Percentiles rank a stretch among this genome's conserved stretches.
Conservation (phyloP, 2,329 filamentous ascomycete species). For the Clonostachys solani region DNA sequence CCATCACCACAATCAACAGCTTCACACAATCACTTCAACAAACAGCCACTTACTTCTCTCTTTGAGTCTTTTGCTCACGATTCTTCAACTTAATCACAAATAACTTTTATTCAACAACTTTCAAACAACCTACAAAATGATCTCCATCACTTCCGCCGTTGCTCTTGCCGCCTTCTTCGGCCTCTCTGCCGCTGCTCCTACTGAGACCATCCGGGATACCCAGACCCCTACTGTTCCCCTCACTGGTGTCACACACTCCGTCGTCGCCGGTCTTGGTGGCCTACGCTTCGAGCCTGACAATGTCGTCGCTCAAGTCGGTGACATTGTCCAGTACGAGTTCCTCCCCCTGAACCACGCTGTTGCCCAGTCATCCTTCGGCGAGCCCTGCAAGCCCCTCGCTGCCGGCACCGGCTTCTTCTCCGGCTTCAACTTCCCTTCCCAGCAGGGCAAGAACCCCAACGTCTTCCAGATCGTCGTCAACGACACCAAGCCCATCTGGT, state of each 20-base stretch:
- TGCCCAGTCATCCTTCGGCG: constrained; percentile 32
- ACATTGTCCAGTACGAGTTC: constrained; percentile 51
- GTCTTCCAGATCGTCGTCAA: constrained; percentile 40
- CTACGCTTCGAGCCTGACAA: constrained; percentile 46
- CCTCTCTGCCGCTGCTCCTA: constrained; percentile 19
- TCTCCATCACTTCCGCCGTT: constrained; percentile 19
- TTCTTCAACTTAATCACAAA: too few species aligned
- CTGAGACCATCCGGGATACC: constrained; percentile 14
- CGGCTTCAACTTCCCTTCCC: constrained; percentile 35
- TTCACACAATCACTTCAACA: too few species aligned
- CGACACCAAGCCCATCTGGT: constrained; percentile 34
- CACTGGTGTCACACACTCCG: constrained; percentile 37
- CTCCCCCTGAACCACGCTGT: constrained; percentile 46
- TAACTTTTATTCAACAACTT: background rate
- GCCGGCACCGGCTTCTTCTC: constrained; percentile 35
- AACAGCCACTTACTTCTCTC: too few species aligned
- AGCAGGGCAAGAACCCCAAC: constrained; percentile 24
- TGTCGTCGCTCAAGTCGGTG: constrained; percentile 41
- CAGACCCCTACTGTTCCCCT: constrained; percentile 24
- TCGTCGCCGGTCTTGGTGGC: constrained; percentile 37
- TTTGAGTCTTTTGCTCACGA: too few species aligned
- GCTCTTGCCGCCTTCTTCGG: constrained; percentile 40
- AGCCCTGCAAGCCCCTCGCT: constrained; percentile 34
- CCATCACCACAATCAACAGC: too few species aligned
- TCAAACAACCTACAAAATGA: constrained; percentile 1